These are phyloP conservation scores for Pythium volutum DNA, from an alignment of 352 stramenopile genomes.

Conservation along the genomic window DNA sequence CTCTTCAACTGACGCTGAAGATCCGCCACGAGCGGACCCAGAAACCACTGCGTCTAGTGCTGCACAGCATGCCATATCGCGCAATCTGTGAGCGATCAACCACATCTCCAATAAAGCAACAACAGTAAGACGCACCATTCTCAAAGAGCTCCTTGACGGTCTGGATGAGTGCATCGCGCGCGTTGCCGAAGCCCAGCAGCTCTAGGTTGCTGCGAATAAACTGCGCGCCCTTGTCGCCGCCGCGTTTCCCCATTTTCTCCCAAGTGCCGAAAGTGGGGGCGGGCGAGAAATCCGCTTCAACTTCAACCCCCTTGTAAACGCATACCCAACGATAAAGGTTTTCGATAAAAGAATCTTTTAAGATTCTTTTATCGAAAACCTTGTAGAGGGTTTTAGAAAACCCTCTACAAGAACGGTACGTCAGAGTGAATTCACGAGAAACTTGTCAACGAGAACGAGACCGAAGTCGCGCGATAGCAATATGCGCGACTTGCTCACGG, in stretches of 20 bases:
- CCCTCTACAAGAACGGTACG: constrained; percentile 18
- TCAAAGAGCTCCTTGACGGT: constrained; percentile 81
- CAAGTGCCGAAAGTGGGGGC: neutral
- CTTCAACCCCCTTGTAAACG: constrained; percentile 11
- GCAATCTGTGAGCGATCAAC: neutral
- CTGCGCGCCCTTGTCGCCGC: constrained; percentile 29
- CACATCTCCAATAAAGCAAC: neutral
- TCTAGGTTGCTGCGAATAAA: constrained; percentile 72
- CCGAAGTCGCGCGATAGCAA: neutral
- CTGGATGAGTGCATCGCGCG: constrained; percentile 62
- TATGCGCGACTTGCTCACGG: constrained; percentile 47
- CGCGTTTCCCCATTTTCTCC: constrained; percentile 6
- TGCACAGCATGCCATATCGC: constrained; percentile 17
- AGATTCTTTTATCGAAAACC: too few relatives aligned
- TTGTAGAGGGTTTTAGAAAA: too few relatives aligned
- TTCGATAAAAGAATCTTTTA: constrained; percentile 4
- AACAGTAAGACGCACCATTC: constrained; percentile 43
- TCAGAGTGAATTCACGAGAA: constrained; percentile 11
- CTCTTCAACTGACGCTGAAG: neutral
- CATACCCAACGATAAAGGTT: neutral
- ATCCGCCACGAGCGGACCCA: constrained; percentile 27
- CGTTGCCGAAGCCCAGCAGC: constrained; percentile 66
- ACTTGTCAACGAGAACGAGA: neutral
- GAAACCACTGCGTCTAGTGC: constrained; percentile 59
- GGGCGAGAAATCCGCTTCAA: neutral